Percentiles rank a stretch among this genome's conserved stretches.
phyloP scores from a whole-genome alignment of 306 rosid genomes.

The Cyamopsis tetragonoloba region DNA sequence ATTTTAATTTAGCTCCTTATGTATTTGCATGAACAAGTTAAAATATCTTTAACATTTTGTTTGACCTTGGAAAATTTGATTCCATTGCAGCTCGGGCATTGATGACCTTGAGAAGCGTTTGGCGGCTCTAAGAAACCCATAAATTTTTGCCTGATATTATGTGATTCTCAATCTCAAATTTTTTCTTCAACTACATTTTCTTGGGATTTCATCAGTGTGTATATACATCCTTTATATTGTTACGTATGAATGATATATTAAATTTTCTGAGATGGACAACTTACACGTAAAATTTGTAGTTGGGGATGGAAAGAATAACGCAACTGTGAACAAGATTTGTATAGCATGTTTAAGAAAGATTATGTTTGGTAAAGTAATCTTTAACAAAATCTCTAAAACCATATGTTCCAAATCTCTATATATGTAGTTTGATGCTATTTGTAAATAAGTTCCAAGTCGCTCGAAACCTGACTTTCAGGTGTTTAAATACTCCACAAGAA shows the following conservation, averaged over 20 bases:
- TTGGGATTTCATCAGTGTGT: slow-evolving; percentile 21
- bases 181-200: background rate
- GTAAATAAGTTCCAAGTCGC: background rate
- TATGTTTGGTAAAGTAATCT: too few species aligned
- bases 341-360: too few species aligned
- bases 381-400: too few species aligned
- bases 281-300: background rate
- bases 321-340: background rate
- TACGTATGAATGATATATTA: background rate
- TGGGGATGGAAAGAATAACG: background rate
- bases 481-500: background rate
- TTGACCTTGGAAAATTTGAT: slow-evolving; percentile 23
- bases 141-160: slow-evolving; percentile 24
- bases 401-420: too few species aligned
- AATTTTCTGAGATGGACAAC: background rate
- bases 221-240: slow-evolving; percentile 24
- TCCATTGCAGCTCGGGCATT: slow-evolving; percentile 63
- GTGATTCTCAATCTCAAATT: background rate
- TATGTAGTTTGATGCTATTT: background rate
- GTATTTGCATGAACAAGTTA: background rate
- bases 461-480: background rate
- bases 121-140: slow-evolving; percentile 84
- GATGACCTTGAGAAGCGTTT: slow-evolving; percentile 88
- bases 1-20: background rate
- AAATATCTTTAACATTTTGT: background rate